Evolutionary conservation across 306 rosid genomes (phyloP), one percentile per base, ranked within the genome.

Genomic region (Inga laurina): DNA sequence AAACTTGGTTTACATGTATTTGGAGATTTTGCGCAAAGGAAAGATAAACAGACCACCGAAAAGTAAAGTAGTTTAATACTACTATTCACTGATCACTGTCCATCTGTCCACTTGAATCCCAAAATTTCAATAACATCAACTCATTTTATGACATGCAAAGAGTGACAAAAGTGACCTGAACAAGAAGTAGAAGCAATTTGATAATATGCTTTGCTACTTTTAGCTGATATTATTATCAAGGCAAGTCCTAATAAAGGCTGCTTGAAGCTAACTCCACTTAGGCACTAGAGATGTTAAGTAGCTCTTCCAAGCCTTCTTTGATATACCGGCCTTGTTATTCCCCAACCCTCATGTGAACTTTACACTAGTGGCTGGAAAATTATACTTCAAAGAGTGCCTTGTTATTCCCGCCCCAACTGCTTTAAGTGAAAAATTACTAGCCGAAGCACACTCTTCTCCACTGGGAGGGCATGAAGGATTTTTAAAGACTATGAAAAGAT

Each of bases 281-380:
- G 72, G 70, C 64, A 70, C 21, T 27, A 22, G 51, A 62, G 67
- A 76, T 21, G 48, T 43, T 54, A 79, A 30, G 45, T 49, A 65
- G 27, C 75, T 51, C 78, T 22, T 83, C 59, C 76, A 75, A 66
- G 8, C 51, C 30, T 84, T 84, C 79, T 86, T 89, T 74, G 84
- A 82, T 44, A 86, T 85, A 41, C 15, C 30, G 69, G 84, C 82
- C 94, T 73, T 96, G 7, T 27, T 27, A 27, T 27, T 27, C 34
- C 34, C 34, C 34, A 32, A 3, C 34, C 2, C 34, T 32, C 34
- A 32, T 0, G 34, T 2, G 3, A 2, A 32, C 34, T 32, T 32
- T 32, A 32, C 34, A 32, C 34, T 32, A 2, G 34, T 32, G 34
- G 34, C 34, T 32, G 34, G 34, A 32, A 32, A 32, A 32, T 32